Percentiles rank a stretch among this genome's conserved stretches.
These are phyloP conservation scores for Crithidia expoeki DNA, from an alignment of 208 protist species.

Conservation along the genomic window DNA sequence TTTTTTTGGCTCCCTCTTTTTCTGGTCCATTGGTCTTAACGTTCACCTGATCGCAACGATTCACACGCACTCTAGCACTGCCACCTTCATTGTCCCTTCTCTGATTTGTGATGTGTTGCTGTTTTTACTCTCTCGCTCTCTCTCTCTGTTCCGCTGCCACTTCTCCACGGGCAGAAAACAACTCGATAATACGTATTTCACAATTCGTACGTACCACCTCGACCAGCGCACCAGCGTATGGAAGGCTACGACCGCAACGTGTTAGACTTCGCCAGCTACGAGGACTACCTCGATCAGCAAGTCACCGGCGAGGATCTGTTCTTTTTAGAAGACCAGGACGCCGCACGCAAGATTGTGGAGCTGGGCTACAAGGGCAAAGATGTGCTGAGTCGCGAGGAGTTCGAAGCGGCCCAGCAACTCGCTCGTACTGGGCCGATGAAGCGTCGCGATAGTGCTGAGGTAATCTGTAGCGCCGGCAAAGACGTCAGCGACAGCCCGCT, in stretches of 20 bases:
- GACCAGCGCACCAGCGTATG: constrained; percentile 19
- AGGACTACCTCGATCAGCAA: constrained; percentile 93
- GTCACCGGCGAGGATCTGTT: constrained; percentile 89
- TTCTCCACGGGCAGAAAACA: no score
- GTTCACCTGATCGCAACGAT: no score
- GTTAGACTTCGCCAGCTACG: constrained; percentile 86
- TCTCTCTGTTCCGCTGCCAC: no score
- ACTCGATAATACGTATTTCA: no score
- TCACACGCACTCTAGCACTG: no score
- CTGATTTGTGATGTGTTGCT: no score
- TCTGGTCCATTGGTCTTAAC: no score
- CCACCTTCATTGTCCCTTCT: no score
- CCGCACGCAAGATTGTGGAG: constrained; percentile 96
- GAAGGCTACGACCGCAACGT: constrained; percentile 77
- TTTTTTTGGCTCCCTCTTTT: no score
- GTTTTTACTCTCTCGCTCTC: no score
- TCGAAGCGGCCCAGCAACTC: constrained; percentile 82
- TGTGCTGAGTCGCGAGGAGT: constrained; percentile 90
- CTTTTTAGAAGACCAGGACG: constrained; percentile 93
- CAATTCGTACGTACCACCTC: no score
- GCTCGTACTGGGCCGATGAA: constrained; percentile 79
- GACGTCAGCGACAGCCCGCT: constrained; percentile 84
- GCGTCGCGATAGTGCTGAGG: constrained; percentile 83
- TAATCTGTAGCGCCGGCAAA: constrained; percentile 86
- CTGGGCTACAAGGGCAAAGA: constrained; percentile 96